Conservation (phyloP, 2,329 filamentous ascomycete genomes). For the Chaetoscypha palmicola region DNA sequence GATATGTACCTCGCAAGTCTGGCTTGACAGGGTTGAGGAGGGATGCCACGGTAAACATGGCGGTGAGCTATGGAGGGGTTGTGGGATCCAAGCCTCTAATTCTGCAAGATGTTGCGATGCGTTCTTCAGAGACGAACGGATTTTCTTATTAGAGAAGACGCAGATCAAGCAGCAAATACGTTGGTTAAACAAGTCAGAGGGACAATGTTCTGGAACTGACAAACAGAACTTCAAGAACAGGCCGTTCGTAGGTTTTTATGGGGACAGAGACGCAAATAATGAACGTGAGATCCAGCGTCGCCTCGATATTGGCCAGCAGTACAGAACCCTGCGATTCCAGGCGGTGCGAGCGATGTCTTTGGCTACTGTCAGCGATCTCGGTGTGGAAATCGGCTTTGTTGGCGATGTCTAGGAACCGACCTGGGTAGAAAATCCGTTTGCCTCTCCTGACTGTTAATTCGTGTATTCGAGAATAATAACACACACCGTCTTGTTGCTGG, state of each 20-base stretch:
- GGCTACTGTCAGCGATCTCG: slow-evolving; percentile 32
- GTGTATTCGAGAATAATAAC: slow-evolving; percentile 34
- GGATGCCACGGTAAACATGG: slow-evolving; percentile 58
- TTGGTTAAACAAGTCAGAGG: slow-evolving; percentile 17
- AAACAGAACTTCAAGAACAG: slow-evolving; percentile 25
- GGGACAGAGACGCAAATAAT: slow-evolving; percentile 16
- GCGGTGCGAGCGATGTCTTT: slow-evolving; percentile 20
- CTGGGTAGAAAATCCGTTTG: slow-evolving; percentile 38
- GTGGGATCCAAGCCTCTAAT: slow-evolving; percentile 17
- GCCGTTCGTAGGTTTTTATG: slow-evolving; percentile 20
- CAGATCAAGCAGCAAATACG: slow-evolving; percentile 10
- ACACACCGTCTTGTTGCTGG: slow-evolving; percentile 27
- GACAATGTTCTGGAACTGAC: slow-evolving; percentile 20
- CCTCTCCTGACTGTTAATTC: slow-evolving; percentile 43
- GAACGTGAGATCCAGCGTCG: slow-evolving; percentile 19
- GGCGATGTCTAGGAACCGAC: slow-evolving; percentile 41
- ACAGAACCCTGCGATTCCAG: slow-evolving; percentile 23
- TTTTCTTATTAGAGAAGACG: slow-evolving; percentile 13
- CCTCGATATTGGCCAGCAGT: slow-evolving; percentile 23
- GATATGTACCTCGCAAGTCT: slow-evolving; percentile 35
- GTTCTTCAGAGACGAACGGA: slow-evolving; percentile 19
- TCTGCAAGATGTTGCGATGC: slow-evolving; percentile 22
- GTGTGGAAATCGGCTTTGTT: slow-evolving; percentile 40
- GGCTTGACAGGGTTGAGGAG: slow-evolving; percentile 54
- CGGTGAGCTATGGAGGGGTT: slow-evolving; percentile 23